Percentiles rank a stretch among this genome's conserved stretches.
Conservation (phyloP, 2,329 filamentous ascomycete genomes). For the Alternaria sp. region DNA sequence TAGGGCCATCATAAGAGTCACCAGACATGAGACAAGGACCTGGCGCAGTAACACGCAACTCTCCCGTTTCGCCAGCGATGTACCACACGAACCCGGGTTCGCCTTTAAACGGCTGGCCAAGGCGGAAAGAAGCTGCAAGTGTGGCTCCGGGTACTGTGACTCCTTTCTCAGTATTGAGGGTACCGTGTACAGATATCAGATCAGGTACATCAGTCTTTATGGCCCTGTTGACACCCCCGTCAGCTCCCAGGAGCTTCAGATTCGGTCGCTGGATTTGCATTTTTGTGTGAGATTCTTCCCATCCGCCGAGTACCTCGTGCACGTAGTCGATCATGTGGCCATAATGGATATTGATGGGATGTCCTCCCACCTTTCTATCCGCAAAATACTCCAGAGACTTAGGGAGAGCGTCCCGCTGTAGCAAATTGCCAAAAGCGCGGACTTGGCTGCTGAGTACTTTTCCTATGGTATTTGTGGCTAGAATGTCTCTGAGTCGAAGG, state of each 20-base stretch:
- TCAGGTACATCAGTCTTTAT: conserved; percentile 55
- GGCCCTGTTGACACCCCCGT: neutral
- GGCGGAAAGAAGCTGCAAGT: conserved; percentile 16
- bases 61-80: conserved; percentile 25
- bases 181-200: conserved; percentile 50
- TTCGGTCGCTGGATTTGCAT: conserved; percentile 28
- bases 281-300: conserved; percentile 20
- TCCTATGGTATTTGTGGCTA: conserved; percentile 51
- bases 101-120: conserved; percentile 3
- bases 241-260: conserved; percentile 7
- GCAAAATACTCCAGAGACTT: conserved; percentile 23
- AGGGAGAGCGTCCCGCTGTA: conserved; percentile 16
- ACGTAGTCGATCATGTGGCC: conserved; percentile 28
- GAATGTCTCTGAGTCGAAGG: conserved; percentile 48
- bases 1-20: conserved; percentile 15
- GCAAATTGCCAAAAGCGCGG: conserved; percentile 10
- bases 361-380: conserved; percentile 20
- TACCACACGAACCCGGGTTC: neutral
- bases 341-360: conserved; percentile 25
- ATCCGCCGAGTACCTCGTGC: conserved; percentile 24
- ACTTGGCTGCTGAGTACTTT: conserved; percentile 44
- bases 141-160: conserved; percentile 14
- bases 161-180: neutral
- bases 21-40: conserved; percentile 55
- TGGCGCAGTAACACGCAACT: conserved; percentile 19